These are phyloP conservation scores for Wickerhamiella azyma DNA, from an alignment of 805 yeast species.

Conservation along the genomic window DNA sequence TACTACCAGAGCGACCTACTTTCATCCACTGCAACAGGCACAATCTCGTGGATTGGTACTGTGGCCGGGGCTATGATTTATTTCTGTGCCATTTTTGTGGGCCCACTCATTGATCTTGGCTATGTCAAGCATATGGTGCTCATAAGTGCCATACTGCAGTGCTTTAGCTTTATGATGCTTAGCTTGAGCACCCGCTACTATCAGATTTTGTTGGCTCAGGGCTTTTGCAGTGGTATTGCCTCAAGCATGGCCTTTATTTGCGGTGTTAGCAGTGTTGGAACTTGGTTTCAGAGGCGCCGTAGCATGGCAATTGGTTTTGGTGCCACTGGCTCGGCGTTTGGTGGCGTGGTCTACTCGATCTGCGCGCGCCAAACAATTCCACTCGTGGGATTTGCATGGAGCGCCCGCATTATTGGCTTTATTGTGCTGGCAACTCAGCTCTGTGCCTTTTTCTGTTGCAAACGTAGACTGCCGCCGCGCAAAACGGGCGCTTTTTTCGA, in stretches of 20 bases:
- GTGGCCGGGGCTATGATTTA: constrained; percentile 7
- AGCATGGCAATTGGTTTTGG: constrained; percentile 35
- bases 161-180: constrained; percentile 23
- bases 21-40: constrained; percentile 9
- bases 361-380: constrained; percentile 31
- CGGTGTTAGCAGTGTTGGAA: constrained; percentile 32
- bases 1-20: constrained; percentile 14
- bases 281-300: constrained; percentile 33
- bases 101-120: constrained; percentile 23
- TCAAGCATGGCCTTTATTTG: constrained; percentile 32
- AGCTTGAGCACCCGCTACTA: constrained; percentile 30
- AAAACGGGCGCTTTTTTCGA: constrained; percentile 19
- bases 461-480: constrained; percentile 23
- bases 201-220: constrained; percentile 41
- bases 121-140: constrained; percentile 18
- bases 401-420: constrained; percentile 37
- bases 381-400: constrained; percentile 40
- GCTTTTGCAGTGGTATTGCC: constrained; percentile 36
- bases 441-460: constrained; percentile 18
- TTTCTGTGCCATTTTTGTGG: constrained; percentile 18
- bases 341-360: constrained; percentile 37
- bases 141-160: constrained; percentile 18
- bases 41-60: constrained; percentile 19
- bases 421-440: constrained; percentile 25
- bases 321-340: constrained; percentile 39